Percentiles rank a stretch among this genome's conserved stretches.
phyloP scores from a whole-genome alignment of 495 filamentous ascomycete species.

The Parmelia sp. region DNA sequence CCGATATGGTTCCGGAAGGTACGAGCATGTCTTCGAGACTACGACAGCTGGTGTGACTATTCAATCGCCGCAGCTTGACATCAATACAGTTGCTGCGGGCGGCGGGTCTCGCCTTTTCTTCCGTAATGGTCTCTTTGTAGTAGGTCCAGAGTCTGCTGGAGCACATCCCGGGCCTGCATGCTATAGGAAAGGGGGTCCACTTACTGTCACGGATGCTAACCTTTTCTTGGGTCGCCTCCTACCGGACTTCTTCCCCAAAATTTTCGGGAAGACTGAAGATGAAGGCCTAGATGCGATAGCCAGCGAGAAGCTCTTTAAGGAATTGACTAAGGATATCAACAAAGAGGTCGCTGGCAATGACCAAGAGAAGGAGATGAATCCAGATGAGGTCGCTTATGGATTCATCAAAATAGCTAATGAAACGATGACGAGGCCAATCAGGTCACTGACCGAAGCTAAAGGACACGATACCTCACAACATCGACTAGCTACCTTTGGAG shows the following conservation, averaged over 20 bases:
- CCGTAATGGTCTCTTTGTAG: conserved; percentile 91
- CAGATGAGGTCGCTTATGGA: conserved; percentile 85
- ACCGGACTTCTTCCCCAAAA: conserved; percentile 95
- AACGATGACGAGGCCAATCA: conserved; percentile 89
- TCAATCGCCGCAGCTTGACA: conserved; percentile 91
- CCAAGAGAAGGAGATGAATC: conserved; percentile 63
- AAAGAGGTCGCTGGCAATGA: conserved; percentile 42
- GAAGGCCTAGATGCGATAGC: conserved; percentile 75
- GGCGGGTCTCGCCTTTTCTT: conserved; percentile 87
- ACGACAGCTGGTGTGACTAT: conserved; percentile 94
- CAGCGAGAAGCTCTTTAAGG: conserved; percentile 67
- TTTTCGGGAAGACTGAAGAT: conserved; percentile 88
- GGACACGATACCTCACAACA: conserved; percentile 90
- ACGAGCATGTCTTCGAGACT: conserved; percentile 96
- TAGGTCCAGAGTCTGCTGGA: conserved; percentile 87
- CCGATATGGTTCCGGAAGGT: conserved; percentile 77
- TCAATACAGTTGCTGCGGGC: conserved; percentile 94
- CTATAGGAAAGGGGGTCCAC: conserved; percentile 87
- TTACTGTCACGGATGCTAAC: conserved; percentile 93
- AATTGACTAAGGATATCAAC: conserved; percentile 75
- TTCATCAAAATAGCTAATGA: conserved; percentile 94
- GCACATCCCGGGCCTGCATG: conserved; percentile 93
- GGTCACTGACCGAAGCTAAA: conserved; percentile 87
- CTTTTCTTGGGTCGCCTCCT: conserved; percentile 79
- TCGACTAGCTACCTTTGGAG: conserved; percentile 85